Conservation (phyloP, 1,139 yeast species). For the Nakaseomyces uthaithaninus region DNA sequence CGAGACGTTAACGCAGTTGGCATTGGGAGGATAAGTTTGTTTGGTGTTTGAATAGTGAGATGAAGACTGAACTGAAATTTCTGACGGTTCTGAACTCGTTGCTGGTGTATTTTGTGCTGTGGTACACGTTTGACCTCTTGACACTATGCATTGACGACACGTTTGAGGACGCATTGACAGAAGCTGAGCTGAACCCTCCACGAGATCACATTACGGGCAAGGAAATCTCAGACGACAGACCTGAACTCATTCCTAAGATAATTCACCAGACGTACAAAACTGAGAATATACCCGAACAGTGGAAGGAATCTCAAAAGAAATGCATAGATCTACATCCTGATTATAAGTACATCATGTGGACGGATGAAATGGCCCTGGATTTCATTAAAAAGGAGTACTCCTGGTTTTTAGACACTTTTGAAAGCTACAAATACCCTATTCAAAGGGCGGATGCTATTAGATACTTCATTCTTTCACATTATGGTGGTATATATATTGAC, state of each 20-base stretch:
- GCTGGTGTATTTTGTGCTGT: slow-evolving; percentile 50
- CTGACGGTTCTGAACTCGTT: slow-evolving; percentile 52
- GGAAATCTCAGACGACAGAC: slow-evolving; percentile 35
- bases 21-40: too few species aligned
- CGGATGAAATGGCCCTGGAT: slow-evolving; percentile 73
- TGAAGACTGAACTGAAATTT: slow-evolving; percentile 51
- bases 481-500: slow-evolving; percentile 86
- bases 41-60: too few species aligned
- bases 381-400: slow-evolving; percentile 72
- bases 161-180: slow-evolving; percentile 51
- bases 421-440: slow-evolving; percentile 68
- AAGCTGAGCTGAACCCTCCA: slow-evolving; percentile 47
- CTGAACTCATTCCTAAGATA: slow-evolving; percentile 69
- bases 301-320: slow-evolving; percentile 70
- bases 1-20: too few species aligned
- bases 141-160: slow-evolving; percentile 70
- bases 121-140: slow-evolving; percentile 65
- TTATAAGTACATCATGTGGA: slow-evolving; percentile 82
- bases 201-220: background rate
- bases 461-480: slow-evolving; percentile 72
- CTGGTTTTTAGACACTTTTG: slow-evolving; percentile 80
- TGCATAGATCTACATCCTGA: slow-evolving; percentile 79
- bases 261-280: slow-evolving; percentile 91
- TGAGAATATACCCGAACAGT: slow-evolving; percentile 62
- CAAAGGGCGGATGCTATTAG: slow-evolving; percentile 88